Evolutionary conservation across 2,329 filamentous ascomycete genomes (phyloP).

Genomic region (Diaporthe citrichinensis): DNA sequence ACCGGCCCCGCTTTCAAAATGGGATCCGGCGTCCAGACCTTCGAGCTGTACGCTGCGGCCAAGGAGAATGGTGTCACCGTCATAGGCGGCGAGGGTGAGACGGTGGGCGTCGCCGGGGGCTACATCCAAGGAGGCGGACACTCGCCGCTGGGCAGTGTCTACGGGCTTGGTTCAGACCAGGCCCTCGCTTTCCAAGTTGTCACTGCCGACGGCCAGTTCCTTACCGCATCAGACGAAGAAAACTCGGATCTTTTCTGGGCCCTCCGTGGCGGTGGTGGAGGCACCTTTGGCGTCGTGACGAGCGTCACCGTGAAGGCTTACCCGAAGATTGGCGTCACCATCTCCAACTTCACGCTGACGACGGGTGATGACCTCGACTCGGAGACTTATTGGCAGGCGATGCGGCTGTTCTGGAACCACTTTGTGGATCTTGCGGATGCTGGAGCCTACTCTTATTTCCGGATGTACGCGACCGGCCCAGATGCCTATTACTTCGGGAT

Average conservation of each 20-base stretch:
- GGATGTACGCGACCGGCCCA: conserved; percentile 39
- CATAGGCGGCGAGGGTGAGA: conserved; percentile 61
- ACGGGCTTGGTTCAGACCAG: conserved; percentile 64
- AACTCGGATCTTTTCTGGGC: conserved; percentile 66
- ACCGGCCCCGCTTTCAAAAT: conserved; percentile 66
- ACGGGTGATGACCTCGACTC: conserved; percentile 62
- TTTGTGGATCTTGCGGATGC: conserved; percentile 60
- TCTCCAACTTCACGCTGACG: conserved; percentile 49
- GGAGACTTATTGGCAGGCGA: conserved; percentile 67
- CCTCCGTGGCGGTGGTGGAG: conserved; percentile 59
- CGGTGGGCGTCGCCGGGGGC: conserved; percentile 64
- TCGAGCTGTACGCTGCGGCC: conserved; percentile 65
- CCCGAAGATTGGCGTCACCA: conserved; percentile 44
- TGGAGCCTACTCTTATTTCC: conserved; percentile 61
- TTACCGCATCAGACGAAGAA: conserved; percentile 56
- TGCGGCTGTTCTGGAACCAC: conserved; percentile 65
- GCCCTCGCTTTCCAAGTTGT: conserved; percentile 63
- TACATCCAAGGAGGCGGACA: conserved; percentile 68
- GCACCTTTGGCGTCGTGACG: conserved; percentile 54
- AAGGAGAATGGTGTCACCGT: conserved; percentile 61
- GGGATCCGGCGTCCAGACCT: conserved; percentile 67
- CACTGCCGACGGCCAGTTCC: conserved; percentile 57
- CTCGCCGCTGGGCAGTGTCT: conserved; percentile 63
- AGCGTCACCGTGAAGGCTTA: conserved; percentile 47
- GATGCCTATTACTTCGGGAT: conserved; percentile 38